Conservation (phyloP, 176 grass and related monocot genomes). For the Zea luxurians region DNA sequence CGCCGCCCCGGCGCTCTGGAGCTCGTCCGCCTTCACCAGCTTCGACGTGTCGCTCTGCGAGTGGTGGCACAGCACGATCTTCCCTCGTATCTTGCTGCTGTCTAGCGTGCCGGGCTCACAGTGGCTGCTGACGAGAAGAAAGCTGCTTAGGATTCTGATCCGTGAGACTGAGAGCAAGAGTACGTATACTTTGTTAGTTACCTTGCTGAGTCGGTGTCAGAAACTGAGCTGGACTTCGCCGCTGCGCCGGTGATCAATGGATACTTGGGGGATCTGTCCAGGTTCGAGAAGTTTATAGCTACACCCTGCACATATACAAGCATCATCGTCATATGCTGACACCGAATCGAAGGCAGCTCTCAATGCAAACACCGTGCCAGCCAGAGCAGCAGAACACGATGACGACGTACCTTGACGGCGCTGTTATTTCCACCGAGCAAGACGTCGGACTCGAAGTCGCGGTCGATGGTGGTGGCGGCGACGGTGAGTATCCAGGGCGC, state of each 20-base stretch:
- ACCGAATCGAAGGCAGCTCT: too few species aligned
- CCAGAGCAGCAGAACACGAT: too few species aligned
- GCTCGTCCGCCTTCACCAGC: conserved; percentile 43
- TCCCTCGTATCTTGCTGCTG: conserved; percentile 59
- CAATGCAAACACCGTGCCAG: too few species aligned
- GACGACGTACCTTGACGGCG: conserved; percentile 45
- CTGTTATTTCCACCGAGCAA: conserved; percentile 59
- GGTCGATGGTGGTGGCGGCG: conserved; percentile 78
- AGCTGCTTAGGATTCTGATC: not conserved
- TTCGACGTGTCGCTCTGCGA: conserved; percentile 43
- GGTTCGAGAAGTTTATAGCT: conserved; percentile 79
- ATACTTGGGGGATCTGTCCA: conserved; percentile 69
- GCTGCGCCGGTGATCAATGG: conserved; percentile 65
- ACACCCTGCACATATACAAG: conserved; percentile 44
- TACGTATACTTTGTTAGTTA: not conserved
- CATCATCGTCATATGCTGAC: too few species aligned
- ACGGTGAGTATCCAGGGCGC: conserved; percentile 95
- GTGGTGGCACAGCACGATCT: conserved; percentile 83
- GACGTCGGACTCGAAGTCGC: conserved; percentile 84
- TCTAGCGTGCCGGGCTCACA: conserved; percentile 67
- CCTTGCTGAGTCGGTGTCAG: conserved; percentile 55
- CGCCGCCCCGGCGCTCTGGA: conserved; percentile 51
- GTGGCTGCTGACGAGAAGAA: conserved; percentile 34
- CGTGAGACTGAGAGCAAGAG: not conserved
- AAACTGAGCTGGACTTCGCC: conserved; percentile 63